Evolutionary conservation across 2,329 filamentous ascomycete species (phyloP).

Genomic region (Ascochyta viciae-villosae): DNA sequence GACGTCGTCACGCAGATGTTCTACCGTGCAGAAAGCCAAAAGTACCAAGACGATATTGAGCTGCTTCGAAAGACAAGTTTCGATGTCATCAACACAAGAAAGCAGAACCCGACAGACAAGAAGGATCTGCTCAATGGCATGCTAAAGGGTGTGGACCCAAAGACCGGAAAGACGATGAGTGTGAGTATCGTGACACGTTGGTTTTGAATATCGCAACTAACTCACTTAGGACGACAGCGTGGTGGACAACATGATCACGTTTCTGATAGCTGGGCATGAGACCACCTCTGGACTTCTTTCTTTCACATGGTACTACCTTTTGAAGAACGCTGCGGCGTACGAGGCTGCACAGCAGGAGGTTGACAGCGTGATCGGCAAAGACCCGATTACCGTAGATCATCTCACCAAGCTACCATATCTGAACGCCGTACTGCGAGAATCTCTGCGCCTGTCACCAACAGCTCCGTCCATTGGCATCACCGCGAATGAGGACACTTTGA

Average conservation of each 20-base stretch:
- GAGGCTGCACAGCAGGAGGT: conserved; percentile 61
- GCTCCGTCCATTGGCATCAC: conserved; percentile 58
- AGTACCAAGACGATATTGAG: conserved; percentile 62
- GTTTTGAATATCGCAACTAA: background rate
- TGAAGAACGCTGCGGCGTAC: conserved; percentile 60
- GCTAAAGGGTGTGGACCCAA: conserved; percentile 65
- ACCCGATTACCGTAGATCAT: conserved; percentile 57
- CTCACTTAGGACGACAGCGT: conserved; percentile 61
- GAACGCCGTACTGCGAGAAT: conserved; percentile 62
- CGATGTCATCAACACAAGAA: conserved; percentile 65
- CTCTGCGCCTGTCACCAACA: conserved; percentile 61
- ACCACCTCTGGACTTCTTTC: conserved; percentile 49
- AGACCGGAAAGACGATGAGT: conserved; percentile 65
- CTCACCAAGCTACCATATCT: conserved; percentile 61
- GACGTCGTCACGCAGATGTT: conserved; percentile 44
- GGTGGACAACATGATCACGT: conserved; percentile 72
- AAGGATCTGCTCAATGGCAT: conserved; percentile 68
- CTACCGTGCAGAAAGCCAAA: conserved; percentile 48
- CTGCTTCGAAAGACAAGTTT: conserved; percentile 63
- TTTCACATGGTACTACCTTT: conserved; percentile 59
- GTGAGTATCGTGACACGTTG: conserved; percentile 5
- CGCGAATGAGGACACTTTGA: conserved; percentile 41
- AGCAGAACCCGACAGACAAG: conserved; percentile 61
- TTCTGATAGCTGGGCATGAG: conserved; percentile 60
- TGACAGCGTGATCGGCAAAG: conserved; percentile 58